phyloP scores from a whole-genome alignment of 192 early-diverging fungal species.

The Backusella circina region DNA sequence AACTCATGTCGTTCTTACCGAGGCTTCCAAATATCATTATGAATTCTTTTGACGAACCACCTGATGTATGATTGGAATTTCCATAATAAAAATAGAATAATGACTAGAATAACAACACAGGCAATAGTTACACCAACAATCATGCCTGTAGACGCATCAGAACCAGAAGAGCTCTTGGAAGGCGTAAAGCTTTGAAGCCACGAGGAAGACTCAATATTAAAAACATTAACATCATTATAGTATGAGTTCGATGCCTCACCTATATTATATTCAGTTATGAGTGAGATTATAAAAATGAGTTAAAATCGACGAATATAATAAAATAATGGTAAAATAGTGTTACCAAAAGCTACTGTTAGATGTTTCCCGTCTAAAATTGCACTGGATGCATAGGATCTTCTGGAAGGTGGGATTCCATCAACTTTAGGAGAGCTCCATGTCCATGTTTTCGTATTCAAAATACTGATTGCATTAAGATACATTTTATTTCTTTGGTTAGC shows the following conservation, averaged over 20 bases:
- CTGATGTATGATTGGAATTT: slow-evolving; percentile 21
- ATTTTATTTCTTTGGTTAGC: neutral
- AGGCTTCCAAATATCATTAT: slow-evolving; percentile 32
- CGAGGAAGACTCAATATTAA: slow-evolving; percentile 3
- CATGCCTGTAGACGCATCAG: slow-evolving; percentile 20
- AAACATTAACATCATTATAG: slow-evolving; percentile 34
- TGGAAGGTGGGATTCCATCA: slow-evolving; percentile 22
- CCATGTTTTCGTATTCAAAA: slow-evolving; percentile 27
- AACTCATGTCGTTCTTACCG: neutral
- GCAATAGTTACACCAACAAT: slow-evolving; percentile 34
- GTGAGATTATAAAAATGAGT: neutral
- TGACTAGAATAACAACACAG: slow-evolving; percentile 16
- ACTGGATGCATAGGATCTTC: slow-evolving; percentile 18
- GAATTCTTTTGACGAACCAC: slow-evolving; percentile 27
- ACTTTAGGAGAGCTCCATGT: slow-evolving; percentile 21
- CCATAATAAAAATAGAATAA: slow-evolving; percentile 22
- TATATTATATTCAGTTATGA: neutral
- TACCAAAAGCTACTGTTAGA: slow-evolving; percentile 28
- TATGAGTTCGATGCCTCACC: slow-evolving; percentile 17
- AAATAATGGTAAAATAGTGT: neutral
- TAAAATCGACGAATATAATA: neutral
- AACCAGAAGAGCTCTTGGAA: neutral
- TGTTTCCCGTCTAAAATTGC: slow-evolving; percentile 18
- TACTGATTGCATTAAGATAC: slow-evolving; percentile 11
- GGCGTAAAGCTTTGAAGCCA: slow-evolving; percentile 19